Conservation (phyloP, 2,329 filamentous ascomycete species). For the Malbranchea zuffiana region DNA sequence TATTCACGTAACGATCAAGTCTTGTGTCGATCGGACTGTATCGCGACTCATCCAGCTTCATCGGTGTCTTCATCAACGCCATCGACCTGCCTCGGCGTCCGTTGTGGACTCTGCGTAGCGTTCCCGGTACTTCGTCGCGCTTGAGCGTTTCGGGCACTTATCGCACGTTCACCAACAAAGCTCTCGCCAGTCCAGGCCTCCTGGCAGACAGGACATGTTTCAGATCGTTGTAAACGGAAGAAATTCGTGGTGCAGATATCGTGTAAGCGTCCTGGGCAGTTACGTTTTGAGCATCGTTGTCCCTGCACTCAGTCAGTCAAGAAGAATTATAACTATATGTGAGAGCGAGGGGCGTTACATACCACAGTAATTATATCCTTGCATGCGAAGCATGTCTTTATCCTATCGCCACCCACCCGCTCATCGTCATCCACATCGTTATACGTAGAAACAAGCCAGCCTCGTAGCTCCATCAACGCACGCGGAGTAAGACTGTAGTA, state of each 20-base stretch:
- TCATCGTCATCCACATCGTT: conserved; percentile 62
- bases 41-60: too few species aligned
- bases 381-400: conserved; percentile 83
- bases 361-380: conserved; percentile 74
- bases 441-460: conserved; percentile 80
- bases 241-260: conserved; percentile 63
- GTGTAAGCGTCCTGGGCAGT: conserved; percentile 63
- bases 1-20: too few species aligned
- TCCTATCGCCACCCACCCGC: conserved; percentile 46
- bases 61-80: too few species aligned
- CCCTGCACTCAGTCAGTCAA: conserved; percentile 37
- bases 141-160: conserved; percentile 13
- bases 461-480: conserved; percentile 70
- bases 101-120: too few species aligned
- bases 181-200: conserved; percentile 41
- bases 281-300: conserved; percentile 58
- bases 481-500: conserved; percentile 70
- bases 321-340: conserved; percentile 10
- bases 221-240: conserved; percentile 54
- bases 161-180: conserved; percentile 45
- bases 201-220: conserved; percentile 53
- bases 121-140: too few species aligned
- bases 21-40: too few species aligned
- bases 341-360: conserved; percentile 10
- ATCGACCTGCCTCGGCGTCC: too few species aligned